Base-by-base conservation (phyloP, 2,329 filamentous ascomycete genomes). In the Trichoderma harzianum region DNA sequence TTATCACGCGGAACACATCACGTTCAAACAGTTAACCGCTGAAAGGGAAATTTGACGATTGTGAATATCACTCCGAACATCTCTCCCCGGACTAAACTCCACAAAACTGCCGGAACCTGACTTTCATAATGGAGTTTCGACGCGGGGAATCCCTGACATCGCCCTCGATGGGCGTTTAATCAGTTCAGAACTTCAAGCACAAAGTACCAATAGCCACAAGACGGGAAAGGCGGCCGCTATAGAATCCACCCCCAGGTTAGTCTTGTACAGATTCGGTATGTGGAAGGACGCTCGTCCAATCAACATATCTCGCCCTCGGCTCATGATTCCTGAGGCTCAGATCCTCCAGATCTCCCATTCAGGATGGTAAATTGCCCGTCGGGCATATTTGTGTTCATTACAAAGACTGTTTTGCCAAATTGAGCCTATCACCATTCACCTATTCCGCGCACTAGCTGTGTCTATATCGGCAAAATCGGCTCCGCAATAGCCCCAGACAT, bases 381-480 rank as follows among this genome's bases (percentile, higher is more conserved):
- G 66, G 66, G 21, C 28, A 32, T 61, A 60, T 61, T 60, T 69
- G 24, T 24, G 39, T 30, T 32, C 30, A 12, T 47, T 21, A 21
- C 12, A 39, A 21, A 58, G 32, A 30, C n/a, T n/a, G 3, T 16
- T 39, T 36, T 51, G 43, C 24, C 24, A 58, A 30, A n/a, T 51
- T 43, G 36, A 51, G 34, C 34, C 12, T 34, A 7, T 51, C 18
- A 7, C 30, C 26, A 28, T 7, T 34, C 65, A 28, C 51, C 28
- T 51, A 28, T 60, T 43, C n/a, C 24, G 28, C 47, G n/a, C 55
- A 34, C 55, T 61, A 51, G 10, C 3, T 18, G 21, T 18, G n/a
- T 66, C 11, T 36, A 61, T n/a, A n/a, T 32, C 66, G 66, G 66
- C 36, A 69, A 69, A 60, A 61, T 43, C 26, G 66, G 26, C 66